Conservation (phyloP, 2,329 filamentous ascomycete species). For the Alternaria sp. region DNA sequence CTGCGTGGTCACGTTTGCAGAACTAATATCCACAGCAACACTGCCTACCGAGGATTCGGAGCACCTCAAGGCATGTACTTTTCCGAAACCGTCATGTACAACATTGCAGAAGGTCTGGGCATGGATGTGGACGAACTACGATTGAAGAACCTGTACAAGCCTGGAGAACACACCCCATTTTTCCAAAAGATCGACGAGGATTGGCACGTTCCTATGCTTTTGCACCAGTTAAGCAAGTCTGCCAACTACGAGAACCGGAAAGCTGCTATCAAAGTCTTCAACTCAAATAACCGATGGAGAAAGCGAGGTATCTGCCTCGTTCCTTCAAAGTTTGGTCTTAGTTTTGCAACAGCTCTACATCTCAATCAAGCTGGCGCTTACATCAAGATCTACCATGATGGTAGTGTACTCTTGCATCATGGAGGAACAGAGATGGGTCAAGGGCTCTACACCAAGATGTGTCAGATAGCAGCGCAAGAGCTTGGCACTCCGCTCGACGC, state of each 20-base stretch:
- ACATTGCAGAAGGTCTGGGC: conserved; percentile 83
- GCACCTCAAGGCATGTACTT: conserved; percentile 96
- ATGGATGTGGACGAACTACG: conserved; percentile 83
- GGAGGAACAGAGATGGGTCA: conserved; percentile 98
- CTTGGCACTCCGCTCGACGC: conserved; percentile 79
- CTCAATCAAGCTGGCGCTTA: conserved; percentile 93
- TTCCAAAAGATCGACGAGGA: conserved; percentile 80
- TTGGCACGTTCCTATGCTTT: conserved; percentile 94
- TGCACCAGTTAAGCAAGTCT: conserved; percentile 79
- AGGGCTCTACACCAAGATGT: conserved; percentile 94
- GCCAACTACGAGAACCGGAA: conserved; percentile 73
- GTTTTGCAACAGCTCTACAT: conserved; percentile 85
- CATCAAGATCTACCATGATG: conserved; percentile 95
- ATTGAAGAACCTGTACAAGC: conserved; percentile 83
- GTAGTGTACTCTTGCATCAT: conserved; percentile 87
- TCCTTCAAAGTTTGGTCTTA: conserved; percentile 96
- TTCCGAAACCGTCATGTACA: conserved; percentile 83
- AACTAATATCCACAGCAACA: conserved; percentile 97
- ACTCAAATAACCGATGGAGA: conserved; percentile 84
- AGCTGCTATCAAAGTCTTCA: conserved; percentile 76
- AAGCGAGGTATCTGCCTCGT: conserved; percentile 86
- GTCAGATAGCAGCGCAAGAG: conserved; percentile 89
- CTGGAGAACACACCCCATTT: conserved; percentile 81
- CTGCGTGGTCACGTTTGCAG: conserved; percentile 86
- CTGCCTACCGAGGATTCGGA: conserved; percentile 92